Base-by-base conservation (phyloP, 1,139 yeast genomes). In the Pichia inconspicua region DNA sequence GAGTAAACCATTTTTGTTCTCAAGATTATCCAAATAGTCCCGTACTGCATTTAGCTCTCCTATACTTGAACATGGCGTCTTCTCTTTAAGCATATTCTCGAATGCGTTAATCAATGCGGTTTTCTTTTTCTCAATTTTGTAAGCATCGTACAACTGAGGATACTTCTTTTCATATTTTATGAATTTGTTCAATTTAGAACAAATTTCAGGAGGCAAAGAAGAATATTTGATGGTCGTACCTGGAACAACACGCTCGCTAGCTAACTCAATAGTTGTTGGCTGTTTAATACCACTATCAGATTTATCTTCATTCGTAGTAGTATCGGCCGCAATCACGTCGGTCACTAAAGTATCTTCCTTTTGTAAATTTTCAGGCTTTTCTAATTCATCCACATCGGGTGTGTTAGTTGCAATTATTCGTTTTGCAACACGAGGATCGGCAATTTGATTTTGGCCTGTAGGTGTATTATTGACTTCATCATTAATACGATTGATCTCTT, bases 91-190 rank as follows among this genome's bases (percentile, higher is more conserved):
- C 12, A 85, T 77, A 52, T 72, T 79, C 61, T 89, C 96, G 59
- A 90, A 84, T 1, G 72, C 62, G 9, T 63, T 69, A n/a, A 89
- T 75, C 47, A 83, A 71, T 45, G 78, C 83, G 2, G 76, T 69
- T 57, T 83, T 84, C 43, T 75, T 71, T 68, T 86, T 88, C 62
- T 89, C 97, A 1, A 75, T 70, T 61, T 88, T 85, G 67, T 85
- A 90, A 0, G 97, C 97, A 44, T 84, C 84, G 44, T 88, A 73
- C 15, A 90, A 70, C 22, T 80, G 67, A 0, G 97, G 97, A 62
- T 89, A 90, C 61, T 87, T 87, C 49, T 84, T 85, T 64, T 92
- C 97, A 64, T 89, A 92, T 63, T 88, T 89, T 50, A 77, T 80
- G 62, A 87, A 87, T 68, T 87, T 89, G 53, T 77, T 75, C 66